Base-by-base conservation (phyloP, 306 rosid genomes). In the Fragaria vesca region DNA sequence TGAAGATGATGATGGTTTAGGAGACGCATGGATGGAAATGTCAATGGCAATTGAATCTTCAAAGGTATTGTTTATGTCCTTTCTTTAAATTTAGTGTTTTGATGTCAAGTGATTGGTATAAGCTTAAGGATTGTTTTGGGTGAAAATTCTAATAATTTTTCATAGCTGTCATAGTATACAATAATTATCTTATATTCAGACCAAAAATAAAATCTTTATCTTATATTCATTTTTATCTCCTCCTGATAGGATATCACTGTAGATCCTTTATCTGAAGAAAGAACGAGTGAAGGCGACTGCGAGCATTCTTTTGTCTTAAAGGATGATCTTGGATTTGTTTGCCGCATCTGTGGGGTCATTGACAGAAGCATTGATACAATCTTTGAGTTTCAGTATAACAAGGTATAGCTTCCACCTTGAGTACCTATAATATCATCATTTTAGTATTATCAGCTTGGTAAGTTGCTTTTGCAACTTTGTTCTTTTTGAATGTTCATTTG, bases 321-420 rank as follows among this genome's bases (percentile, higher is more conserved):
- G 85, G 99, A 95, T 46, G 99, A 95, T 80, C 75, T 93, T 80
- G 99, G 99, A 55, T 87, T 88, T 78, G 99, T 93, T 80, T 95
- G 97, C 54, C 97, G 97, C 0, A 83, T 93, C 71, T 95, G 99
- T 79, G 97, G 99, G 76, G 81, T 91, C 62, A 87, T 95, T 57
- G 93, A 80, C 81, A 86, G 80, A 79, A 85, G 86, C 54, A 95
- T 95, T 54, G 99, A 95, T 73, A 88, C 89, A 45, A 89, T 95
- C 66, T 91, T 93, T 80, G 99, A 95, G 92, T 95, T 88, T 75
- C 97, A 90, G 80, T 95, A 88, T 81, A 79, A 70, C 88, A 88
- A 86, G 88, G 90, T 84, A 71, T 42, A 75, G 52, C 65, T 62
- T 67, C 61, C 46, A 68, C 70, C 21, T 63, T 52, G 42, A 32